Conservation (phyloP, 2,329 filamentous ascomycete genomes). For the Aureobasidium musti region DNA sequence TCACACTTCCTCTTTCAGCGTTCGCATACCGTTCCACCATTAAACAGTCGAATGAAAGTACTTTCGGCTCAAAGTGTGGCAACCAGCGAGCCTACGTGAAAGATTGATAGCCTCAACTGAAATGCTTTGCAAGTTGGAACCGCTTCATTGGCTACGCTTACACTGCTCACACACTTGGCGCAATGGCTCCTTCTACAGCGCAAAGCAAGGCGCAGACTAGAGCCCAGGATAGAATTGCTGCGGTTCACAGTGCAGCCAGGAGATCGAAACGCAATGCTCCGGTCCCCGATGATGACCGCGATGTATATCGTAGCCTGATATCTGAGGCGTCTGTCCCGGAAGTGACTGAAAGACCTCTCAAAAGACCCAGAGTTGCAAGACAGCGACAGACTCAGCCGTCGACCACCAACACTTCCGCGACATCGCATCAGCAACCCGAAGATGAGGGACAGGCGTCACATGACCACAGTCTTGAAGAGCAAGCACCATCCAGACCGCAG, state of each 20-base stretch:
- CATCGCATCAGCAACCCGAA: background rate
- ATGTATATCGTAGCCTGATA: conserved; percentile 30
- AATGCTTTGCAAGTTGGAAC: conserved; percentile 1
- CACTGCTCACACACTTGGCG: background rate
- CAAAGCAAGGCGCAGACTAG: conserved; percentile 29
- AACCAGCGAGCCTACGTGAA: background rate
- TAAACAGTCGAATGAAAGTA: background rate
- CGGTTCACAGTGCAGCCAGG: conserved; percentile 15
- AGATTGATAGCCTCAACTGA: background rate
- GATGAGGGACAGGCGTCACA: background rate
- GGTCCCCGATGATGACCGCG: conserved; percentile 13
- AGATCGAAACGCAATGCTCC: conserved; percentile 18
- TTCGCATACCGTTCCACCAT: conserved; percentile 2
- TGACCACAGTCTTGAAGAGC: background rate
- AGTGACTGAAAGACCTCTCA: conserved; percentile 26
- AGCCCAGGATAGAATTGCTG: conserved; percentile 31
- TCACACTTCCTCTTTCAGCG: background rate
- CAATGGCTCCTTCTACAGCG: conserved; percentile 21
- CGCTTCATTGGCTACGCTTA: conserved; percentile 4
- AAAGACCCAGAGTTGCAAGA: conserved; percentile 28
- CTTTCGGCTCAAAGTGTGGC: background rate
- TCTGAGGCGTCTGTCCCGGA: conserved; percentile 31
- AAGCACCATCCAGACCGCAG: conserved; percentile 7
- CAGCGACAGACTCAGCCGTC: background rate
- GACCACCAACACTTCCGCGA: background rate